Base-by-base conservation (phyloP, 768 basidiomycete species). In the Sutorius australiensis region DNA sequence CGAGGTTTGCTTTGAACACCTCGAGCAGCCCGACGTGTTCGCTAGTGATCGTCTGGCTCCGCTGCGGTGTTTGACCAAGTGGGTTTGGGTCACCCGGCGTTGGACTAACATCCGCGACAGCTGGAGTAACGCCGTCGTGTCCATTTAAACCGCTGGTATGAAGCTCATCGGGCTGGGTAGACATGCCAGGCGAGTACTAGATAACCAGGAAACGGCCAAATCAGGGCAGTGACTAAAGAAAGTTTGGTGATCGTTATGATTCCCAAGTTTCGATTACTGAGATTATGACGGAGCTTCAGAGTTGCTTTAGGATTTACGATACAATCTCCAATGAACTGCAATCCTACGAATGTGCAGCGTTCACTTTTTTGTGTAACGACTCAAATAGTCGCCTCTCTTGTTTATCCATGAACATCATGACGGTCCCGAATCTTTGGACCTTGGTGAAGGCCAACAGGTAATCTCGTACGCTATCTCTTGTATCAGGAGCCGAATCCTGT, bases 361-460 rank as follows among this genome's bases (percentile, higher is more conserved):
- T 56, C 33, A 61, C 63, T 54, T 61, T 61, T 30, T 67, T 64
- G 76, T 77, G 83, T 14, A 85, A 70, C n/a, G 66, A 68, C 50
- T 72, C 71, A 30, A 75, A 78, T 17, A 80, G 45, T 43, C 53
- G 67, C 55, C 77, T 82, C 69, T 92, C 89, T 21, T 65, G 54
- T 40, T 60, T 64, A 50, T 77, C 84, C 66, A 91, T 72, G 66
- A 92, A 84, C 54, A 87, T 53, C 43, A 80, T 67, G 0, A 91
- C 74, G 0, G 84, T 87, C 41, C 69, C 71, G 57, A 90, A 87
- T 17, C 89, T 78, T 28, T 79, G 76, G 9, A 89, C 80, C 7
- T 66, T 70, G 10, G 75, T 61, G 19, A 91, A 72, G n/a, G 71
- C 70, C 14, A 73, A 66, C 69, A 89, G 68, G 61, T 85, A 87